Conservation (phyloP, 2,329 filamentous ascomycete species). For the Neoscytalidium dimidiatum region DNA sequence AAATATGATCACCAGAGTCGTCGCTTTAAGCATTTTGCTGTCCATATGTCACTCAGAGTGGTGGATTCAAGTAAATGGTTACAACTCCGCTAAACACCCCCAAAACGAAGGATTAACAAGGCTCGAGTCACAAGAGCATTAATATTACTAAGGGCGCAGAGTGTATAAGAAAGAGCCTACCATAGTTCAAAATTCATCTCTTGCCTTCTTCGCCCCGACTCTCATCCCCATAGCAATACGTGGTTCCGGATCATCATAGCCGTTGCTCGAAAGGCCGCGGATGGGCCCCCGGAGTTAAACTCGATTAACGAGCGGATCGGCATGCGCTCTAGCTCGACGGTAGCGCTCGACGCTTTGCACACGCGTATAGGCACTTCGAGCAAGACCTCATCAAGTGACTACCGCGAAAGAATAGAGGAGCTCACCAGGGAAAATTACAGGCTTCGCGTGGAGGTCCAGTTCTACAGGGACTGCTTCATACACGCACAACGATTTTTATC, state of each 20-base stretch:
- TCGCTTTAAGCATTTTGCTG: too few relatives aligned
- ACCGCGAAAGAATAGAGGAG: conserved; percentile 19
- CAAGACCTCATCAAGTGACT: conserved; percentile 22
- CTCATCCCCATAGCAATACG: neutral
- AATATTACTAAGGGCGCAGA: neutral
- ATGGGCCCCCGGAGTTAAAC: neutral
- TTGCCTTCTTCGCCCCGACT: neutral
- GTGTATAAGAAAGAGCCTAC: too few relatives aligned
- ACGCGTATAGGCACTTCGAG: neutral
- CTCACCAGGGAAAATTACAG: neutral
- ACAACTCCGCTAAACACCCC: too few relatives aligned
- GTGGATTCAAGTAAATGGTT: too few relatives aligned
- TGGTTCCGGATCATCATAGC: neutral
- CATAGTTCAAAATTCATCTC: too few relatives aligned
- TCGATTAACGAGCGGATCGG: neutral
- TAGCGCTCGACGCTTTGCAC: neutral
- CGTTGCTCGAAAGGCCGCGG: neutral
- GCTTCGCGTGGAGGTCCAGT: conserved; percentile 23
- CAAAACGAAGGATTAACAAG: neutral
- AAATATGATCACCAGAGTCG: too few relatives aligned
- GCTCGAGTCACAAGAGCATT: neutral
- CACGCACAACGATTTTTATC: conserved; percentile 18
- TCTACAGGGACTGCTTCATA: conserved; percentile 22
- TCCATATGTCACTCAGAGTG: too few relatives aligned
- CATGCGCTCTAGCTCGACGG: neutral